A percentile compares a stretch with the other conserved stretches of the same genome.
These are phyloP conservation scores for Parmales sp. DNA, from an alignment of 108 stramenopile species.

Conservation along the genomic window DNA sequence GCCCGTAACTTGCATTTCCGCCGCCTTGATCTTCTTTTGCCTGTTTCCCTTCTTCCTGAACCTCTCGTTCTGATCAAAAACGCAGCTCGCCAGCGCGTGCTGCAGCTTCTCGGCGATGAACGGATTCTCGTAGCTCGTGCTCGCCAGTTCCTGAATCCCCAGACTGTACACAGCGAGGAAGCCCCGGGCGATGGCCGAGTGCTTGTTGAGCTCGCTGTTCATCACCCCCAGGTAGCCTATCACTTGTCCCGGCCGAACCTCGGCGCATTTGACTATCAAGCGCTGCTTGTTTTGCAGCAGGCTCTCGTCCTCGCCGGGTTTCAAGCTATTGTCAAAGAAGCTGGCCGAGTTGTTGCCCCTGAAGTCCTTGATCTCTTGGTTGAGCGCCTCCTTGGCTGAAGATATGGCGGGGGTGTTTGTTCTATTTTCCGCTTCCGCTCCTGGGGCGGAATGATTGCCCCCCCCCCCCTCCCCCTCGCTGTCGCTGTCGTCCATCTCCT, in stretches of 20 bases:
- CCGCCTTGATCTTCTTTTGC: not conserved
- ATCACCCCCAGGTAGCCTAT: not conserved
- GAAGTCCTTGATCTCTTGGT: no score
- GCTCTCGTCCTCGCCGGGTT: no score
- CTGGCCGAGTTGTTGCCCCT: no score
- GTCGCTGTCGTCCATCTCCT: not conserved
- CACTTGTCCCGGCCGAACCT: not conserved
- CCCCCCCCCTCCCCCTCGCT: not conserved
- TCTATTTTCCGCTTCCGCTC: no score
- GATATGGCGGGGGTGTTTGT: no score
- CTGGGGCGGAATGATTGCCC: no score
- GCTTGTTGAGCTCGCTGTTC: not conserved
- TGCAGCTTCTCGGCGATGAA: not conserved
- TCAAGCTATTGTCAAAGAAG: no score
- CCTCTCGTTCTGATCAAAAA: not conserved
- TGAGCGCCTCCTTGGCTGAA: no score
- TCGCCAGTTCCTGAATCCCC: not conserved
- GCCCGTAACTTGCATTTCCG: slow-evolving; percentile 10
- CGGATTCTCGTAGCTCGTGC: not conserved
- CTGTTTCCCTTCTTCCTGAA: not conserved
- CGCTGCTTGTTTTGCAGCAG: no score
- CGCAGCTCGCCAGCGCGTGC: not conserved
- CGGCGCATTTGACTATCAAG: not conserved
- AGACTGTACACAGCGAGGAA: not conserved
- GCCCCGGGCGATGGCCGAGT: not conserved